A percentile compares a stretch with the other conserved stretches of the same genome.
phyloP scores from a whole-genome alignment of 257 asterid genomes.

The Primulina tabacum region DNA sequence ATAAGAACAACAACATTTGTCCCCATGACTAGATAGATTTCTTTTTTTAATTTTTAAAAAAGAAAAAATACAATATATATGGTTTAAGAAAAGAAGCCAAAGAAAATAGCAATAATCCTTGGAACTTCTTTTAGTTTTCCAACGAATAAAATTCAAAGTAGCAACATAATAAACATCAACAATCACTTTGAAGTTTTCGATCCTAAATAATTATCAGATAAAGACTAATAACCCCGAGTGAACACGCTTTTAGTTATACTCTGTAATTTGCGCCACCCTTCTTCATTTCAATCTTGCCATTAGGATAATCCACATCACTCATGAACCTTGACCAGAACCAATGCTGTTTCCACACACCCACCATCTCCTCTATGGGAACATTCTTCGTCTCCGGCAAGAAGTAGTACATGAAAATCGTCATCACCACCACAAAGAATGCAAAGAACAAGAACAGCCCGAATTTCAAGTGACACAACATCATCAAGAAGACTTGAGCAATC shows the following conservation, averaged over 20 bases:
- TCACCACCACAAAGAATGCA: neutral
- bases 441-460: neutral
- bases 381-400: neutral
- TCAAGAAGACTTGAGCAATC: neutral
- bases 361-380: neutral
- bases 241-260: neutral
- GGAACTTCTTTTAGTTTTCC: neutral
- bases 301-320: neutral
- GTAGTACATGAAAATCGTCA: neutral
- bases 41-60: too few species aligned
- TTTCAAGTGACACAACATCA: neutral
- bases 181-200: neutral
- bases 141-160: neutral
- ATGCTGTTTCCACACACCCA: neutral
- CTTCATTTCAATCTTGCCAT: neutral
- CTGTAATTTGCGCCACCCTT: neutral
- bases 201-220: neutral
- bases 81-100: neutral
- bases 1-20: neutral
- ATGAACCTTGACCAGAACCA: neutral
- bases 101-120: neutral
- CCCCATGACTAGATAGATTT: too few species aligned
- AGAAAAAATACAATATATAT: neutral
- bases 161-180: neutral
- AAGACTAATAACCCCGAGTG: neutral